Conservation (phyloP, 2,329 filamentous ascomycete species). For the Pseudopyricularia cyperi region DNA sequence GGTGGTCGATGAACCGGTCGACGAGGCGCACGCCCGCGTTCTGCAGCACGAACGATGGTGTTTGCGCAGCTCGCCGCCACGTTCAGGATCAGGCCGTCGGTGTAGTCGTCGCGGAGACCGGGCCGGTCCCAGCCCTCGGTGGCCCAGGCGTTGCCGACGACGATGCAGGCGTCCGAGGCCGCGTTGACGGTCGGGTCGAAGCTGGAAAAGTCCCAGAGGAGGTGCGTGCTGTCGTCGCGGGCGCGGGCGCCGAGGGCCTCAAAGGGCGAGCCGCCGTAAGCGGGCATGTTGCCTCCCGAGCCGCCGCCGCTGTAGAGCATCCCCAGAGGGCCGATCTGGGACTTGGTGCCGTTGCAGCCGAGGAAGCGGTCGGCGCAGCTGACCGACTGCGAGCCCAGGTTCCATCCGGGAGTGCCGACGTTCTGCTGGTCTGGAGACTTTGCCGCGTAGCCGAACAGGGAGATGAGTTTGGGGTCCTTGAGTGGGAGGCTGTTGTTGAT, state of each 20-base stretch:
- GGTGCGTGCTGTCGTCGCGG: constrained; percentile 37
- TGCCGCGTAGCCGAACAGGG: constrained; percentile 39
- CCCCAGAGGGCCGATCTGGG: constrained; percentile 29
- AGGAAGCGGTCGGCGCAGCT: constrained; percentile 25
- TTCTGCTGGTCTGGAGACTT: constrained; percentile 41
- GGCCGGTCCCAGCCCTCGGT: constrained; percentile 49
- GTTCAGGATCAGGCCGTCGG: constrained; percentile 32
- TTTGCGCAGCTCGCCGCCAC: constrained; percentile 35
- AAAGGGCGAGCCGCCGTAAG: constrained; percentile 24
- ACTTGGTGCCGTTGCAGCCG: constrained; percentile 27
- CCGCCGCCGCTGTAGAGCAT: constrained; percentile 37
- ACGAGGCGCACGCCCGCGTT: constrained; percentile 35
- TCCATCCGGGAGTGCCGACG: constrained; percentile 52
- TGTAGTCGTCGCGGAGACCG: constrained; percentile 46
- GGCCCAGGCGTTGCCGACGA: constrained; percentile 44
- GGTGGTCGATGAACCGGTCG: constrained; percentile 35
- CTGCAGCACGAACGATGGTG: constrained; percentile 35
- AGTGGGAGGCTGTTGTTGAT: constrained; percentile 48
- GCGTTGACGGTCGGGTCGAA: neutral
- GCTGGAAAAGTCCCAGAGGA: constrained; percentile 37
- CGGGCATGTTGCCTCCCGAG: constrained; percentile 32
- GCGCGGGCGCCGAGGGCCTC: constrained; percentile 25
- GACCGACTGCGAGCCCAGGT: constrained; percentile 36
- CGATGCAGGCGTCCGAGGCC: constrained; percentile 41
- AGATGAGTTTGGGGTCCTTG: constrained; percentile 34